Evolutionary conservation across 306 rosid genomes (phyloP).

Genomic region (Fagus crenata): DNA sequence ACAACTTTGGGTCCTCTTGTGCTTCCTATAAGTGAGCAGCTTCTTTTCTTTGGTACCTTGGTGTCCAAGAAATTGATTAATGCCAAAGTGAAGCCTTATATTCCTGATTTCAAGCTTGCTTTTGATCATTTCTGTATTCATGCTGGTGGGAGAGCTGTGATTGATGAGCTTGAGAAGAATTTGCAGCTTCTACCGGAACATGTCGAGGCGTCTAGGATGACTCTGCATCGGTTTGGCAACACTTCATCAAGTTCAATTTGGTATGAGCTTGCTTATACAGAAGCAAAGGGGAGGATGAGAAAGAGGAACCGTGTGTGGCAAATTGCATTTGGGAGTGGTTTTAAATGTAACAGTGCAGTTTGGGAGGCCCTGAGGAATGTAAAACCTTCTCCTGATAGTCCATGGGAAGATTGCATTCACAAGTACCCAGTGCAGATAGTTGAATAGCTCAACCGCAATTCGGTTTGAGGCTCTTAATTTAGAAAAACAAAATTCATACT

Average conservation of each 20-base stretch:
- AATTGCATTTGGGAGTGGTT: constrained; percentile 69
- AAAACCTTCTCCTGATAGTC: constrained; percentile 46
- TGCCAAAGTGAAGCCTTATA: constrained; percentile 43
- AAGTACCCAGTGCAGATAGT: constrained; percentile 51
- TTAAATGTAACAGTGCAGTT: constrained; percentile 73
- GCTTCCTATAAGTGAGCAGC: constrained; percentile 60
- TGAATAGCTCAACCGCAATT: constrained; percentile 19
- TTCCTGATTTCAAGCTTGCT: constrained; percentile 67
- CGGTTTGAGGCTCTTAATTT: constrained; percentile 8
- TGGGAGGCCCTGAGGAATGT: constrained; percentile 68
- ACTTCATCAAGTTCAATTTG: constrained; percentile 71
- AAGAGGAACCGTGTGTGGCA: constrained; percentile 64
- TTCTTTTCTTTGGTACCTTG: constrained; percentile 46
- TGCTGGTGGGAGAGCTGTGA: constrained; percentile 69
- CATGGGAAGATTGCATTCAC: constrained; percentile 71
- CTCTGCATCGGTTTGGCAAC: constrained; percentile 69
- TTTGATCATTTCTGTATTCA: constrained; percentile 75
- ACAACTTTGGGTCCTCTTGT: constrained; percentile 64
- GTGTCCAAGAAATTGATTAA: constrained; percentile 45
- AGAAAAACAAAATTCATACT: not conserved
- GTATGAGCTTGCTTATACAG: constrained; percentile 68
- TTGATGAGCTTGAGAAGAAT: constrained; percentile 70
- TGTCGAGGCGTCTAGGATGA: constrained; percentile 69
- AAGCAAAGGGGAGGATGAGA: constrained; percentile 54
- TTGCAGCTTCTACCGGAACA: constrained; percentile 55